A percentile compares a stretch with the other conserved stretches of the same genome.
phyloP scores from a whole-genome alignment of 176 grass and related monocot genomes.

The Avena atlantica region DNA sequence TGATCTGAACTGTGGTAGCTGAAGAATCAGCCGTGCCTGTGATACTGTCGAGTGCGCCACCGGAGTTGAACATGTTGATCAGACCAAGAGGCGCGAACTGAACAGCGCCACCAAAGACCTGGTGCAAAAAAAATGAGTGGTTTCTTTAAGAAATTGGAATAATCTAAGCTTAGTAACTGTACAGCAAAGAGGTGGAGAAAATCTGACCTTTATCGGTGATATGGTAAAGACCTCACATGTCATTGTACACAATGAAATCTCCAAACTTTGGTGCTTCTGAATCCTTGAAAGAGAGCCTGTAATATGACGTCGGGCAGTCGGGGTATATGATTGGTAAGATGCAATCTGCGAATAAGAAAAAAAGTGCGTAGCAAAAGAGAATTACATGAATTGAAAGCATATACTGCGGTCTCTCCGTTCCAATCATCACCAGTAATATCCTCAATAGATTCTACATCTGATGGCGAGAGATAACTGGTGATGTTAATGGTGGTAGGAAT shows the following conservation, averaged over 20 bases:
- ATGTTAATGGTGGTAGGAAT: slow-evolving; percentile 10
- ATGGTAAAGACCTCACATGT: slow-evolving; percentile 49
- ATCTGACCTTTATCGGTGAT: slow-evolving; percentile 50
- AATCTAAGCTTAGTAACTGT: background rate
- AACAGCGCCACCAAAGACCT: slow-evolving; percentile 36
- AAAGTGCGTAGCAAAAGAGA: background rate
- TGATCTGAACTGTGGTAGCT: slow-evolving; percentile 37
- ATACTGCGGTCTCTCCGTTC: slow-evolving; percentile 48
- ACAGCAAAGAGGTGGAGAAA: background rate
- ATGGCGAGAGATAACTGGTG: slow-evolving; percentile 31
- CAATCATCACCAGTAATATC: slow-evolving; percentile 45
- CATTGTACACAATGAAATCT: slow-evolving; percentile 47
- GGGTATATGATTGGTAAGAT: background rate
- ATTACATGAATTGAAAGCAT: slow-evolving; percentile 56
- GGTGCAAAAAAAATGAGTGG: background rate
- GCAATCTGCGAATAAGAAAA: background rate
- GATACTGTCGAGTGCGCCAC: slow-evolving; percentile 43
- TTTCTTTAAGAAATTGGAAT: slow-evolving; percentile 3
- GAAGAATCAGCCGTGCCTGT: slow-evolving; percentile 7
- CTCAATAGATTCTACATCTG: slow-evolving; percentile 49
- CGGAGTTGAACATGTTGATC: slow-evolving; percentile 64
- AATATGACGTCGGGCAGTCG: background rate
- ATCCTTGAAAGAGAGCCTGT: slow-evolving; percentile 48
- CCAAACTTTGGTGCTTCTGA: slow-evolving; percentile 37
- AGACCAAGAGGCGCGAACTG: slow-evolving; percentile 50